Conservation (phyloP, 2,329 filamentous ascomycete species). For the Paraphaeosphaeria sporulosa region DNA sequence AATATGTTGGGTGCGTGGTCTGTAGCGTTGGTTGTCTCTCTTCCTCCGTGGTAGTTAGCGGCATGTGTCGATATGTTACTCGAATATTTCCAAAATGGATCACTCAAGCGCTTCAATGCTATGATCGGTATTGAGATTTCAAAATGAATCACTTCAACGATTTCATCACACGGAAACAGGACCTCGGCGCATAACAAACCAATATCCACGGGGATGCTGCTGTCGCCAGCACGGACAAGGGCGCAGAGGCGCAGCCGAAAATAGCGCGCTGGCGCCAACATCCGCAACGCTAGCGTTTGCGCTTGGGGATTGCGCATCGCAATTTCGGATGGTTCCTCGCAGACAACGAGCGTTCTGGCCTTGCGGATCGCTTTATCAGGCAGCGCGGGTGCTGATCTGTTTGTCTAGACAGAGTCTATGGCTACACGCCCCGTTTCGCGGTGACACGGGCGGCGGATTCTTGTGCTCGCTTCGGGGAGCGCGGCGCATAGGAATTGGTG, state of each 20-base stretch:
- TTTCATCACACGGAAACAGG: neutral
- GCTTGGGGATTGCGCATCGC: slow-evolving; percentile 8
- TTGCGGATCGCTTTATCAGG: neutral
- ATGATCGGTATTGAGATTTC: neutral
- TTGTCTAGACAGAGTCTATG: neutral
- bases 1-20: slow-evolving; percentile 3
- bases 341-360: slow-evolving; percentile 7
- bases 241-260: slow-evolving; percentile 3
- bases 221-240: neutral
- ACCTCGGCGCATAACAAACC: neutral
- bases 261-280: slow-evolving; percentile 12
- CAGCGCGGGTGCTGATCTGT: neutral
- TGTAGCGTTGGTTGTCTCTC: slow-evolving; percentile 1
- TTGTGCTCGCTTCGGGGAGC: too few species aligned
- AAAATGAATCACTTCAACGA: neutral
- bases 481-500: neutral
- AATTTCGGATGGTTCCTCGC: slow-evolving; percentile 7
- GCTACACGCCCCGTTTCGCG: too few species aligned
- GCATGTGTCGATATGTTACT: slow-evolving; percentile 4
- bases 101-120: neutral
- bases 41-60: slow-evolving; percentile 1
- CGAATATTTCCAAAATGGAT: neutral
- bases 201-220: neutral
- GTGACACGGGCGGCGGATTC: too few species aligned
- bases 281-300: neutral